Base-by-base conservation (phyloP, 257 asterid species). In the Solanum tarapatanum region DNA sequence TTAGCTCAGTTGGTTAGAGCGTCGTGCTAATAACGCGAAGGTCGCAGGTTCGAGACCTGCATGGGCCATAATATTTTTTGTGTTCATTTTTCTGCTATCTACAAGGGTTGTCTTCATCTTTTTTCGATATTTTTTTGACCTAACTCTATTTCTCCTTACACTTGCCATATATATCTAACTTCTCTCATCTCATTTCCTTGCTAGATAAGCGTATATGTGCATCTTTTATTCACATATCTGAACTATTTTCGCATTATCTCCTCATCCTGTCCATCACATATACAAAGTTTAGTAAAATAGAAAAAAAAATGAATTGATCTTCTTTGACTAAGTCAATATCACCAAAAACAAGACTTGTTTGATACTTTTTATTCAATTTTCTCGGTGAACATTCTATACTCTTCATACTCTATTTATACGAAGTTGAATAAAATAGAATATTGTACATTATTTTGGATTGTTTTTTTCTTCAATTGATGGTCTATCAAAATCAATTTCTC, bases 41-140 rank as follows among this genome's bases (percentile, higher is more conserved):
- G 92, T 86, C 87, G 90, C 88, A 88, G 90, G 89, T 90, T 90
- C 88, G 92, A 86, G 85, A 90, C 92, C 92, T 90, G 90, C 90
- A 87, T 90, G 89, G 91, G 90, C 90, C 90, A 89, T 5, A 48
- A 13, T 45, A 0, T 5, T 0, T 51, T 51, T 43, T 51, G 0
- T 51, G 10, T 6, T 5, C 13, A 21, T 60, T 43, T 43, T 43
- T 43, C 51, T 43, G 55, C 55, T 17, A 43, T 43, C 55, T 43
- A 43, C 51, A 3, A 43, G 5, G 55, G 48, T 43, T 43, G 55
- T 43, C 55, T 43, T 45, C 7, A 13, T 45, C 17, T 13, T 16
- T 51, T 51, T 51, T 51, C 8, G 0, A 51, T 6, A 43, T 43
- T 11, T 43, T 43, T 43, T 43, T 43, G 55, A 43, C 17, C 62